These are phyloP conservation scores for Kwoniella botswanensis DNA, from an alignment of 768 basidiomycete species.

Conservation along the genomic window DNA sequence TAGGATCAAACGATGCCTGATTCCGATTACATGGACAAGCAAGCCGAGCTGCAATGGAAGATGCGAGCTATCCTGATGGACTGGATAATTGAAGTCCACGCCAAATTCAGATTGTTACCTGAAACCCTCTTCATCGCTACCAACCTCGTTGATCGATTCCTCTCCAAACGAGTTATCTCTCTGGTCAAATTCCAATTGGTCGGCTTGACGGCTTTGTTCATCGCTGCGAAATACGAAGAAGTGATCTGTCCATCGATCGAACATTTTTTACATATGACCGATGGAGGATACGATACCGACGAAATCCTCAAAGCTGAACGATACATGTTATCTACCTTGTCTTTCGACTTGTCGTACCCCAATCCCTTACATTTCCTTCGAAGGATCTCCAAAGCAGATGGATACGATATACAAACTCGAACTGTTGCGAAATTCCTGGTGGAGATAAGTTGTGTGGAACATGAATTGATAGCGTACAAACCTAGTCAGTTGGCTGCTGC, in stretches of 20 bases:
- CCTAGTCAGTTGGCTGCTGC: constrained; percentile 84
- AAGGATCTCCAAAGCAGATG: constrained; percentile 89
- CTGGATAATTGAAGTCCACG: constrained; percentile 92
- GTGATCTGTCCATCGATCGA: constrained; percentile 82
- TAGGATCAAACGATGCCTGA: constrained; percentile 80
- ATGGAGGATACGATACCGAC: constrained; percentile 73
- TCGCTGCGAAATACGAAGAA: constrained; percentile 91
- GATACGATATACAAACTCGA: constrained; percentile 80
- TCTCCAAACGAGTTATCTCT: constrained; percentile 72
- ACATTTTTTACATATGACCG: constrained; percentile 79
- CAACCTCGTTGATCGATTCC: constrained; percentile 78
- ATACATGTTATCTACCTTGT: constrained; percentile 81
- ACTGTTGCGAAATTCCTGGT: constrained; percentile 90
- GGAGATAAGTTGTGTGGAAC: constrained; percentile 82
- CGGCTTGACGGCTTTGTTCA: constrained; percentile 82
- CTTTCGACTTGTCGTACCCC: constrained; percentile 84
- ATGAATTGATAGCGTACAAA: constrained; percentile 72
- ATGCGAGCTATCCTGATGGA: constrained; percentile 88
- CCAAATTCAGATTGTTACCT: constrained; percentile 79
- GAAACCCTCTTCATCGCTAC: constrained; percentile 89
- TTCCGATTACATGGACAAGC: constrained; percentile 78
- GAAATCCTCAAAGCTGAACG: constrained; percentile 88
- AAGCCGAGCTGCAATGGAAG: constrained; percentile 83
- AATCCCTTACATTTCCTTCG: constrained; percentile 88
- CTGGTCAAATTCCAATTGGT: constrained; percentile 87